Percentiles rank a stretch among this genome's conserved stretches.
Conservation (phyloP, 306 rosid genomes). For the Myrica gale region DNA sequence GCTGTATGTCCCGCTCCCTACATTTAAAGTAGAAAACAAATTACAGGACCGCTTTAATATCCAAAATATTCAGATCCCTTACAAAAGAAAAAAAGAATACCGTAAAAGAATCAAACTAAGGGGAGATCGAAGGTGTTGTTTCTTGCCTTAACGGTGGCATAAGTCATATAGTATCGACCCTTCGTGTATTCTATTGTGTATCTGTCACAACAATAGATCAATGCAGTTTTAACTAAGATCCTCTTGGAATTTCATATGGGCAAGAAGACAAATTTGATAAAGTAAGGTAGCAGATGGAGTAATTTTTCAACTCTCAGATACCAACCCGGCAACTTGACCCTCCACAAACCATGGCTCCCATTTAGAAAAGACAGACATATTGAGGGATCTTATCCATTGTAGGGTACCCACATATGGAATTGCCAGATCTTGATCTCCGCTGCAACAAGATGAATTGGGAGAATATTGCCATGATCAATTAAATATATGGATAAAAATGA, state of each 20-base stretch:
- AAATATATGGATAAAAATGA: accelerated
- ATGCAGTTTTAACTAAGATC: not conserved
- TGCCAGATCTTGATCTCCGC: constrained; percentile 45
- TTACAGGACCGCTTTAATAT: not conserved
- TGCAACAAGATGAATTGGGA: not conserved
- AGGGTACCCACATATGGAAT: constrained; percentile 39
- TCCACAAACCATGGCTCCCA: constrained; percentile 59
- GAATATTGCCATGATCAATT: no score
- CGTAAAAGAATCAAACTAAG: not conserved
- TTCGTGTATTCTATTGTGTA: not conserved
- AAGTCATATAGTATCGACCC: not conserved
- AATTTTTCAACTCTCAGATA: not conserved
- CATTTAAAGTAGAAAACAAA: not conserved
- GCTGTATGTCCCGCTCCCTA: constrained; percentile 37
- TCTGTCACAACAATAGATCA: not conserved
- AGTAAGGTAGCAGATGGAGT: not conserved
- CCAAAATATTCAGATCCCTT: no score
- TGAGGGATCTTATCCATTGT: constrained; percentile 46
- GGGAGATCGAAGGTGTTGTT: not conserved
- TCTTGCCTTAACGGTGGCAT: not conserved
- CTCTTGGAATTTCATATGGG: not conserved
- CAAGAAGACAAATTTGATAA: not conserved
- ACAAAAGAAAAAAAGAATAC: not conserved
- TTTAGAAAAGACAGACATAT: constrained; percentile 31
- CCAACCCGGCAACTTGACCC: constrained; percentile 59